A percentile compares a stretch with the other conserved stretches of the same genome.
Conservation (phyloP, 306 rosid species). For the Prinsepia uniflora region DNA sequence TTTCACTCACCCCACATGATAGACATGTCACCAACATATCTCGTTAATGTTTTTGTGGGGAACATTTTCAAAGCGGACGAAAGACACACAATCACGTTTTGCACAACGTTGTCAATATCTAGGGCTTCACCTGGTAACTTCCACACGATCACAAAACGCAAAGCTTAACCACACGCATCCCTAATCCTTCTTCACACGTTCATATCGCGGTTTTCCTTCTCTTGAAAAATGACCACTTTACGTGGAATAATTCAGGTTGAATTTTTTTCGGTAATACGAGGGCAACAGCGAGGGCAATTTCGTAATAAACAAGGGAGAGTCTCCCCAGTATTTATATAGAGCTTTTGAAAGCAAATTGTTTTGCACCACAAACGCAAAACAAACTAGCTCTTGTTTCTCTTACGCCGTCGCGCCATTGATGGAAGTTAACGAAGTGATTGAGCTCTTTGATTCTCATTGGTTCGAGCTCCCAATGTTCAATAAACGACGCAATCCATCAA, state of each 20-base stretch:
- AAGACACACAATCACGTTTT: background rate
- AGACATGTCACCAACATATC: background rate
- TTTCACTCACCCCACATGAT: background rate
- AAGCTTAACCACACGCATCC: background rate
- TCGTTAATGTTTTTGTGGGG: background rate
- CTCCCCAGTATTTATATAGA: background rate
- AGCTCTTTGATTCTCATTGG: constrained; percentile 67
- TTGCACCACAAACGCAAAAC: background rate
- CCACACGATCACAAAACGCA: background rate
- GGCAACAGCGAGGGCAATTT: constrained; percentile 31
- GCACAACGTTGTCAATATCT: background rate
- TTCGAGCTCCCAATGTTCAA: constrained; percentile 40
- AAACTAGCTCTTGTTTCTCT: background rate
- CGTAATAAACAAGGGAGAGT: background rate
- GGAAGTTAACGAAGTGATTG: constrained; percentile 56
- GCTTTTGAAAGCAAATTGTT: background rate
- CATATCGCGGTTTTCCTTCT: constrained; percentile 12
- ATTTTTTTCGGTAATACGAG: constrained; percentile 23
- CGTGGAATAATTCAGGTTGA: constrained; percentile 29
- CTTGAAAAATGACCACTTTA: constrained; percentile 2
- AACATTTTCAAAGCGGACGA: background rate
- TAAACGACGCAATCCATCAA: constrained; percentile 17
- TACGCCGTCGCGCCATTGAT: constrained; percentile 35
- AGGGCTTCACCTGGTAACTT: background rate
- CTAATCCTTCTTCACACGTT: too few species aligned